These are phyloP conservation scores for Shiraia sp. DNA, from an alignment of 2,329 filamentous ascomycete genomes.

Conservation along the genomic window DNA sequence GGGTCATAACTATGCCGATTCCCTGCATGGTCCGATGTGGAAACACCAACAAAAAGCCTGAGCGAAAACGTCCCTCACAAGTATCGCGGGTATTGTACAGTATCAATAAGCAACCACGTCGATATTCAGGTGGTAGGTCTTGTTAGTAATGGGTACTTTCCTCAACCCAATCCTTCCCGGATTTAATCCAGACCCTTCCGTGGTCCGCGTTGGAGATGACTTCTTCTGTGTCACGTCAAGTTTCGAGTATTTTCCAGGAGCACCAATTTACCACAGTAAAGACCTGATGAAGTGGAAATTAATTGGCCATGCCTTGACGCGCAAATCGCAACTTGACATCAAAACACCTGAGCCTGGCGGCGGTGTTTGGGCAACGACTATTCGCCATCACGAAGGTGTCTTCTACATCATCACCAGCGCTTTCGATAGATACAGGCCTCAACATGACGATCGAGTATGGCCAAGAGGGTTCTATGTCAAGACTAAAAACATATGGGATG, in stretches of 20 bases:
- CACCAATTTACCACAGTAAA: constrained; percentile 56
- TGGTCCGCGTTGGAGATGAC: constrained; percentile 45
- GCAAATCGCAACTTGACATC: constrained; percentile 43
- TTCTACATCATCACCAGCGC: constrained; percentile 31
- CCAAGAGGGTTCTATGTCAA: constrained; percentile 55
- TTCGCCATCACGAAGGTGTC: constrained; percentile 17
- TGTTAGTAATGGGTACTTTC: constrained; percentile 6
- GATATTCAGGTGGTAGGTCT: too few species aligned
- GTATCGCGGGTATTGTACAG: too few species aligned
- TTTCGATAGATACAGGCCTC: constrained; percentile 26
- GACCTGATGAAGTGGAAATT: constrained; percentile 57
- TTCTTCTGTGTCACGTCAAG: constrained; percentile 58
- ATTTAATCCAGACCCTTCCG: constrained; percentile 56
- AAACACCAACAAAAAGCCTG: too few species aligned
- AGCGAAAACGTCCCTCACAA: too few species aligned
- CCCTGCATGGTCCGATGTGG: too few species aligned
- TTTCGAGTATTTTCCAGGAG: constrained; percentile 57
- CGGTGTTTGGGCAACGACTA: constrained; percentile 26
- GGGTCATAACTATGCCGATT: too few species aligned
- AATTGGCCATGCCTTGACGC: constrained; percentile 43
- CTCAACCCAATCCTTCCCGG: constrained; percentile 53
- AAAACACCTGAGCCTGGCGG: constrained; percentile 30
- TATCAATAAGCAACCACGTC: too few species aligned
- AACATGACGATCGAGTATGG: constrained; percentile 44
- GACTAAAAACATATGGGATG: constrained; percentile 21